Evolutionary conservation across 495 filamentous ascomycete genomes (phyloP), one percentile per base, ranked within the genome.

Genomic region (Annulohypoxylon bovei): DNA sequence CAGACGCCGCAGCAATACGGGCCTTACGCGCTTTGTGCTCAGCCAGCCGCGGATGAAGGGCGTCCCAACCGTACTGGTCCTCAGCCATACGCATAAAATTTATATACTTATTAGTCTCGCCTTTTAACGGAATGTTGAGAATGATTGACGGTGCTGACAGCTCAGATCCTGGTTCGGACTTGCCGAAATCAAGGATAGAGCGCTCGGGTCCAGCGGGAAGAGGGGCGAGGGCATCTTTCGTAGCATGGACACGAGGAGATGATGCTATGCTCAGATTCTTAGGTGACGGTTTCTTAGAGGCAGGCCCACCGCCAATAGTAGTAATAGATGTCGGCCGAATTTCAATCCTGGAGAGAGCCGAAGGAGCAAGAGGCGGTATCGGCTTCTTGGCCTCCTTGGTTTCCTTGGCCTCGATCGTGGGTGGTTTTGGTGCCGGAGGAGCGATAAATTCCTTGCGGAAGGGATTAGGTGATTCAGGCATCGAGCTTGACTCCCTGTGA

Each of bases 61-160:
- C 95, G 49, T 94, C 92, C 85, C 94, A 97, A 37, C 95, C 95
- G 77, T 98, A 98, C 61, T 88, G 89, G 56, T 97, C 93, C 77
- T 97, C 93, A 20, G 95, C 95, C 75, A 98, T 82, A 50, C 93
- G 92, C 67, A 95, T 93, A 73, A 98, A 98, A 77, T 98, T 98
- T 78, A 99, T 87, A 66, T 95, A 95, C 60, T 94, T 92, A 76
- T 97, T 95, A 14, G 85, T 88, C 68, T 91, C 89, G 27, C 92
- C 92, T 35, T 91, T 85, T 39, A 99, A 80, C 0, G 92, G 89
- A 62, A 99, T 87, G 55, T 93, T 88, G 1, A 99, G 81, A 62
- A 96, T 84, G 64, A 99, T 96, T 49, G 90, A 97, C 2, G 93
- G 92, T 22, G 90, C 89, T 11, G 82, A 70, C 6, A 73, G 62